phyloP scores from a whole-genome alignment of 805 yeast genomes.

The Myxozyma vanderwaltii region DNA sequence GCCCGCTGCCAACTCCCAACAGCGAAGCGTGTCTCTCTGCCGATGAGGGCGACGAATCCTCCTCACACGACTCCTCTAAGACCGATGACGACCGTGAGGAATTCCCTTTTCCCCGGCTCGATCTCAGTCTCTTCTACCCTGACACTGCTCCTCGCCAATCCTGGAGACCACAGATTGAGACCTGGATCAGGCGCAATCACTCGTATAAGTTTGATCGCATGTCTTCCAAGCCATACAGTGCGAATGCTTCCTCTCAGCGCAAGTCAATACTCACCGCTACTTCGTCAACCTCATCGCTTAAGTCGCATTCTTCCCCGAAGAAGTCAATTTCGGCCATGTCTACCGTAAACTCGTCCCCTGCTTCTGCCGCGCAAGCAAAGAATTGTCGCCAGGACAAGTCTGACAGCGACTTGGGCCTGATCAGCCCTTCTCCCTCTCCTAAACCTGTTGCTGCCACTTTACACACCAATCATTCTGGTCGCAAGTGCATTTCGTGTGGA shows the following conservation, averaged over 20 bases:
- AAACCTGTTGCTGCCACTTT: constrained; percentile 15
- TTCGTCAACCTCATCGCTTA: not conserved
- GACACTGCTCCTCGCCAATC: constrained; percentile 45
- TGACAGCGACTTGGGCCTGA: constrained; percentile 14
- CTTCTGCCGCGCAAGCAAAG: not conserved
- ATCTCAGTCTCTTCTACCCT: constrained; percentile 39
- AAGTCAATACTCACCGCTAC: constrained; percentile 2
- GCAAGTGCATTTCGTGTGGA: constrained; percentile 87
- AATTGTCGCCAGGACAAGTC: not conserved
- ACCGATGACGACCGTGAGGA: constrained; percentile 5
- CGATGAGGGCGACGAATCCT: constrained; percentile 19
- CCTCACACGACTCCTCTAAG: not conserved
- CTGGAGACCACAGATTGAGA: constrained; percentile 45
- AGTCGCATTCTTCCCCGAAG: constrained; percentile 5
- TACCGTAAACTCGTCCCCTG: not conserved
- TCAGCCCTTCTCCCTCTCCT: constrained; percentile 29
- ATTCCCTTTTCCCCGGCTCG: constrained; percentile 26
- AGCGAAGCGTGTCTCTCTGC: constrained; percentile 27
- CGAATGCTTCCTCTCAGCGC: constrained; percentile 11
- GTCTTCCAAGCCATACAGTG: constrained; percentile 18
- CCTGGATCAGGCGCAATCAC: constrained; percentile 43
- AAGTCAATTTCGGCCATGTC: not conserved
- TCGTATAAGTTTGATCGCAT: constrained; percentile 37
- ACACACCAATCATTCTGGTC: constrained; percentile 18
- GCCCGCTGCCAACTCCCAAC: constrained; percentile 26